Percentiles rank a stretch among this genome's conserved stretches.
Evolutionary conservation across 495 filamentous ascomycete species (phyloP).

Genomic region (Podospora tetraspora): DNA sequence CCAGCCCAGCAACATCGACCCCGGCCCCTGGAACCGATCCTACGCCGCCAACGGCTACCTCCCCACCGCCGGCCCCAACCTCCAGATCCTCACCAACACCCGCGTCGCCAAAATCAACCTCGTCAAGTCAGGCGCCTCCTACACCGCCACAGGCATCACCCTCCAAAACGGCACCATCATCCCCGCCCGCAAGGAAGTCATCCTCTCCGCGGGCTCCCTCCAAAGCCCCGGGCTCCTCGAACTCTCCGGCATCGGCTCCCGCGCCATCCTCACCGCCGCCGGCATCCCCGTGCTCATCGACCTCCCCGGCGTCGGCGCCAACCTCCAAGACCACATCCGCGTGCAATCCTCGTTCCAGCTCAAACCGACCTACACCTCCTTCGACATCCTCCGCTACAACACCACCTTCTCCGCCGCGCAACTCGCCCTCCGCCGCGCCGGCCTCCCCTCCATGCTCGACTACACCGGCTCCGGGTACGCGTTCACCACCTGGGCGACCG

Average conservation of each 20-base stretch:
- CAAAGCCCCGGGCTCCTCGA: conserved; percentile 50
- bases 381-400: conserved; percentile 41
- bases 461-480: conserved; percentile 21
- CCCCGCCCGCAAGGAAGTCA: conserved; percentile 44
- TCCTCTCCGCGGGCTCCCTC: conserved; percentile 50
- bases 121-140: neutral
- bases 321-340: conserved; percentile 46
- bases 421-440: conserved; percentile 15
- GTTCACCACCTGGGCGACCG: conserved; percentile 19
- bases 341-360: conserved; percentile 23
- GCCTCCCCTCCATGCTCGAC: conserved; percentile 31
- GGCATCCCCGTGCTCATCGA: conserved; percentile 37
- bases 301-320: conserved; percentile 47
- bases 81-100: conserved; percentile 15
- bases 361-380: conserved; percentile 10
- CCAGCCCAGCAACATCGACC: conserved; percentile 34
- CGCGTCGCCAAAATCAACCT: conserved; percentile 21
- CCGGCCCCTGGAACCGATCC: conserved; percentile 27
- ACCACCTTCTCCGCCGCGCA: conserved; percentile 43
- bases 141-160: conserved; percentile 25
- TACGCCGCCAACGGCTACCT: conserved; percentile 30
- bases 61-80: conserved; percentile 16
- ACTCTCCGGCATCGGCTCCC: conserved; percentile 50
- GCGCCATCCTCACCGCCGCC: conserved; percentile 30
- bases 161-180: conserved; percentile 28